These are phyloP conservation scores for Vaccinium darrowii DNA, from an alignment of 148 eudicot genomes.

Conservation along the genomic window DNA sequence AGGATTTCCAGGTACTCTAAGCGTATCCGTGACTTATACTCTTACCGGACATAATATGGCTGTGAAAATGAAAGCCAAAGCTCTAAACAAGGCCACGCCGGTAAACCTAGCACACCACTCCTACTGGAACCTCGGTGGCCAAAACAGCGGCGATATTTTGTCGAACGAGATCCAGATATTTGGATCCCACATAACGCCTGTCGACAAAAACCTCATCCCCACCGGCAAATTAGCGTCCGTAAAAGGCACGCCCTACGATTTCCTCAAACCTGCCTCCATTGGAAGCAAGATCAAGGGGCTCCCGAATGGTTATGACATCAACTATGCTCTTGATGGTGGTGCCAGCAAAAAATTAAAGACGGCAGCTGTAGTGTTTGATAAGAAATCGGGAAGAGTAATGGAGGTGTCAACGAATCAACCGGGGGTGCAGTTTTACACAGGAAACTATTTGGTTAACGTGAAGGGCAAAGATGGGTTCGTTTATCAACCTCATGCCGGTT, in stretches of 20 bases:
- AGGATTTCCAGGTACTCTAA: constrained; percentile 83
- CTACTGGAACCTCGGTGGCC: constrained; percentile 90
- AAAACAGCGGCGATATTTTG: constrained; percentile 55
- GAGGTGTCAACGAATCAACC: constrained; percentile 58
- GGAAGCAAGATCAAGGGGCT: constrained; percentile 49
- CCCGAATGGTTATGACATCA: constrained; percentile 60
- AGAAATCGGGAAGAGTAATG: constrained; percentile 58
- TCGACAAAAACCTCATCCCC: constrained; percentile 57
- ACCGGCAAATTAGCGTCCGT: constrained; percentile 59
- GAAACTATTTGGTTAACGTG: constrained; percentile 31
- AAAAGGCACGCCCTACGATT: constrained; percentile 66
- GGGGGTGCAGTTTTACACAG: constrained; percentile 80
- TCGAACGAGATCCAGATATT: constrained; percentile 55
- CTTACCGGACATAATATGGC: constrained; percentile 30
- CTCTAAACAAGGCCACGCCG: constrained; percentile 79
- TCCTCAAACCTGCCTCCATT: constrained; percentile 46
- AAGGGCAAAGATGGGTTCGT: constrained; percentile 64
- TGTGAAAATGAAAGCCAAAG: constrained; percentile 56
- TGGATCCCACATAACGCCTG: constrained; percentile 65
- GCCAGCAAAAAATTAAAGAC: constrained; percentile 30
- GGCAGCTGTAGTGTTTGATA: constrained; percentile 43
- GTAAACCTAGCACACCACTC: constrained; percentile 79
- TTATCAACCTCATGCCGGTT: constrained; percentile 49
- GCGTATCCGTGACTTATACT: constrained; percentile 46
- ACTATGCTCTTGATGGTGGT: constrained; percentile 52